Evolutionary conservation across 495 filamentous ascomycete genomes (phyloP).

Genomic region (Aspergillus asperescens): DNA sequence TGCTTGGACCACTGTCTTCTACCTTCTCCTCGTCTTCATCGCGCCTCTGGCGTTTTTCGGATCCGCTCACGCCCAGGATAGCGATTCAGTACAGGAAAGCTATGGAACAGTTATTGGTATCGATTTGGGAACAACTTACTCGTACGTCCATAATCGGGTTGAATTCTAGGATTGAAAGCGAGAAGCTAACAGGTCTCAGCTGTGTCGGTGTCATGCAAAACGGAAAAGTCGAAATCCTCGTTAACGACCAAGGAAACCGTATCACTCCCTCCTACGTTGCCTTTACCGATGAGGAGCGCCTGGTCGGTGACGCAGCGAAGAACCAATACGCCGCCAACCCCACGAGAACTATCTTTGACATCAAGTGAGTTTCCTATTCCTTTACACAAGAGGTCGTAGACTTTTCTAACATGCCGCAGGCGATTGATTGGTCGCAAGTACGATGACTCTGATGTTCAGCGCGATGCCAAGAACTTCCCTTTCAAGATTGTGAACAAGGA

Average conservation of each 20-base stretch:
- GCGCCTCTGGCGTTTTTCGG: constrained; percentile 69
- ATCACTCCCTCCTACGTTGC: constrained; percentile 98
- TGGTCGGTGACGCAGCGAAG: constrained; percentile 98
- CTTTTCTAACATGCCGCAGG: constrained; percentile 41
- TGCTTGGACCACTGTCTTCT: constrained; percentile 70
- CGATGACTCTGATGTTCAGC: constrained; percentile 77
- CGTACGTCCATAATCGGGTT: constrained; percentile 37
- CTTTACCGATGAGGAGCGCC: constrained; percentile 94
- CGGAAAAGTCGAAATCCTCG: constrained; percentile 96
- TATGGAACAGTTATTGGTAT: constrained; percentile 95
- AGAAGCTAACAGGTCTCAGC: constrained; percentile 19
- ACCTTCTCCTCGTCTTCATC: constrained; percentile 77
- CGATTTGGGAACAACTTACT: constrained; percentile 98
- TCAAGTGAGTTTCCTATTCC: constrained; percentile 62
- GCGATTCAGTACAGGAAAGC: constrained; percentile 62
- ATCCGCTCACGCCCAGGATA: constrained; percentile 69
- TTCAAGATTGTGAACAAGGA: constrained; percentile 79
- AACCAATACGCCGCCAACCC: constrained; percentile 98
- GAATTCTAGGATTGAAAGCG: not conserved
- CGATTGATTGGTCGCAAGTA: constrained; percentile 89
- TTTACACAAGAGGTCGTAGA: not conserved
- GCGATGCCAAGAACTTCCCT: constrained; percentile 84
- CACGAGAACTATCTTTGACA: constrained; percentile 78
- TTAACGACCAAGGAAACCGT: constrained; percentile 98
- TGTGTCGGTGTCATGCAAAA: constrained; percentile 99